Evolutionary conservation across 1,284 basidiomycete species (phyloP).

Genomic region (Grifola frondosa): DNA sequence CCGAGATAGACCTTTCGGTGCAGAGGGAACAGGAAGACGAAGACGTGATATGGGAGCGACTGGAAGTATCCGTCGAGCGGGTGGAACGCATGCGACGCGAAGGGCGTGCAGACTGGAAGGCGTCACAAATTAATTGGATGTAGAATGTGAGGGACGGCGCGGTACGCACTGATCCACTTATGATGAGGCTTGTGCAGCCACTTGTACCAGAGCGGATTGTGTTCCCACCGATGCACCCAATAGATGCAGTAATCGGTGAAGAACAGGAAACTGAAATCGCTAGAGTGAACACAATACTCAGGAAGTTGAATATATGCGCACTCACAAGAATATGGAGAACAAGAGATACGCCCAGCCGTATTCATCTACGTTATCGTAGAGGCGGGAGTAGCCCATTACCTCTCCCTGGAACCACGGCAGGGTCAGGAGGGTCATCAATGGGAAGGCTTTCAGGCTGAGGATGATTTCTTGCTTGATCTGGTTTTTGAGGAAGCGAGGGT

Average conservation of each 20-base stretch:
- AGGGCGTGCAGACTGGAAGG: conserved; percentile 87
- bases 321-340: conserved; percentile 64
- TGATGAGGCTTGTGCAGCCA: conserved; percentile 95
- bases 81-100: conserved; percentile 97
- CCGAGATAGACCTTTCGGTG: conserved; percentile 82
- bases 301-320: conserved; percentile 17
- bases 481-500: conserved; percentile 90
- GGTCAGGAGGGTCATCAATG: conserved; percentile 78
- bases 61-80: conserved; percentile 93
- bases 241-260: conserved; percentile 98
- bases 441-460: conserved; percentile 76
- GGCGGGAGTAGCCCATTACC: conserved; percentile 79
- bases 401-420: conserved; percentile 95
- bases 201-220: conserved; percentile 89
- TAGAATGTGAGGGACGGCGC: conserved; percentile 4
- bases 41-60: conserved; percentile 93
- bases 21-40: conserved; percentile 89
- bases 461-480: conserved; percentile 87
- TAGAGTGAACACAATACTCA: conserved; percentile 4
- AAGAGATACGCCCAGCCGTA: conserved; percentile 69
- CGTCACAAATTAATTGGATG: conserved; percentile 7
- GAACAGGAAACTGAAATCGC: conserved; percentile 71
- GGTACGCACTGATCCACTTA: conserved; percentile 86
- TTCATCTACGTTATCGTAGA: conserved; percentile 79
- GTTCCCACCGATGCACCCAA: conserved; percentile 84